Conservation (phyloP, 2,329 filamentous ascomycete genomes). For the Fusarium sp. region DNA sequence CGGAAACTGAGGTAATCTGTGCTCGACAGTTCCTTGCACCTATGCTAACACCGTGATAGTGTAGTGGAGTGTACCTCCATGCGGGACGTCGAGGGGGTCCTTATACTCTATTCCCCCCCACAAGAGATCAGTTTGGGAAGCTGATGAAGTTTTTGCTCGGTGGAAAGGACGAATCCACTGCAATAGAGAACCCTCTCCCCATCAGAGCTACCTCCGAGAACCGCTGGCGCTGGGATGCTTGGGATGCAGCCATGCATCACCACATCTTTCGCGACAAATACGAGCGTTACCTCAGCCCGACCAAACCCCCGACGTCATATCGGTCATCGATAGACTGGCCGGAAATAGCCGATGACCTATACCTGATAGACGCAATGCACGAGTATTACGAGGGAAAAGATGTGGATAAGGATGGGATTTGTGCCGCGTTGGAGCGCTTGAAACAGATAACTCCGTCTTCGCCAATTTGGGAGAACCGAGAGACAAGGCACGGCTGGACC, state of each 20-base stretch:
- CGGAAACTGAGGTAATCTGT: not conserved
- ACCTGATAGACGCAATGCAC: not conserved
- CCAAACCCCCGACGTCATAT: not conserved
- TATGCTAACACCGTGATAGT: not conserved
- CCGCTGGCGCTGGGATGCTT: slow-evolving; percentile 18
- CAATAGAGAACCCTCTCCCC: not conserved
- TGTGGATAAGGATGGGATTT: not conserved
- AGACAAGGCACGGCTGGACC: not conserved
- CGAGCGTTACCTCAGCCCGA: not conserved
- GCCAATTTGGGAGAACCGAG: not conserved
- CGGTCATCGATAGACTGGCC: slow-evolving; percentile 1
- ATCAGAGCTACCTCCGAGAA: not conserved
- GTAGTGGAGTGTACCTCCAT: slow-evolving; percentile 3
- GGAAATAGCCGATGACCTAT: not conserved
- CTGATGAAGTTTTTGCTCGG: not conserved
- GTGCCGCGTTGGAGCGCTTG: not conserved
- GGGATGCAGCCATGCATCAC: not conserved
- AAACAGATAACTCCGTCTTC: not conserved
- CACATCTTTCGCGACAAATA: slow-evolving; percentile 17
- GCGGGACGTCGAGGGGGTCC: slow-evolving; percentile 2
- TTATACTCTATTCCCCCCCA: slow-evolving; percentile 9
- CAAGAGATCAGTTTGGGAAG: not conserved
- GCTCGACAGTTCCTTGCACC: rapidly evolving
- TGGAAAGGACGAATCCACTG: rapidly evolving
- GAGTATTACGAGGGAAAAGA: not conserved